Percentiles rank a stretch among this genome's conserved stretches.
phyloP scores from a whole-genome alignment of 805 yeast genomes.

The Ogataea zsoltii region DNA sequence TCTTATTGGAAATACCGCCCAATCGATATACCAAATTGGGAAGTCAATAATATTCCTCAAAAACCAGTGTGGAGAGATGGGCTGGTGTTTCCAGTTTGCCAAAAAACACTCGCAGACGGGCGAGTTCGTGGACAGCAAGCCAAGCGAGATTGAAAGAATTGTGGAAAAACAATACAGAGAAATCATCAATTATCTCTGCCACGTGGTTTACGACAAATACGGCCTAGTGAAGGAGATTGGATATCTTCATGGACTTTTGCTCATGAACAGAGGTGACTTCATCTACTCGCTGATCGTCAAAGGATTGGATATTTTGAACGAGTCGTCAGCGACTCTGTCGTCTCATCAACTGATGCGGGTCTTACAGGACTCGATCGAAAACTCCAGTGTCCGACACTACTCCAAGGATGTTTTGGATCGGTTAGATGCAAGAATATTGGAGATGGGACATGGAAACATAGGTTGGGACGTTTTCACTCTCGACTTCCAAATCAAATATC shows the following conservation, averaged over 20 bases:
- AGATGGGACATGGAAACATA: slow-evolving; percentile 63
- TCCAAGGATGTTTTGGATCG: slow-evolving; percentile 45
- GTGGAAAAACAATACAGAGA: slow-evolving; percentile 50
- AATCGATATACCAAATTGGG: slow-evolving; percentile 65
- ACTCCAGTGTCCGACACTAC: slow-evolving; percentile 49
- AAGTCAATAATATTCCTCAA: slow-evolving; percentile 66
- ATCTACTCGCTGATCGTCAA: slow-evolving; percentile 62
- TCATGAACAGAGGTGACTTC: slow-evolving; percentile 82
- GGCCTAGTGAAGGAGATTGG: slow-evolving; percentile 53
- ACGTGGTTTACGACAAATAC: slow-evolving; percentile 49
- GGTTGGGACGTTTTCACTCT: slow-evolving; percentile 95
- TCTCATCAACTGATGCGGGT: slow-evolving; percentile 66
- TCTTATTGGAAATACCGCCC: slow-evolving; percentile 40
- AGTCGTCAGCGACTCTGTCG: slow-evolving; percentile 63
- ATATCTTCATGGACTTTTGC: slow-evolving; percentile 62
- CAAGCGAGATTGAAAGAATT: slow-evolving; percentile 32
- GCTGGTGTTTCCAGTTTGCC: slow-evolving; percentile 46
- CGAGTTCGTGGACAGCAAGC: slow-evolving; percentile 37
- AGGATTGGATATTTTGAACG: slow-evolving; percentile 53
- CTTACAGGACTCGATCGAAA: slow-evolving; percentile 61
- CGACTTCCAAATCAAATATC: slow-evolving; percentile 61
- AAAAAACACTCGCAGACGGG: slow-evolving; percentile 19
- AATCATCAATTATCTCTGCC: slow-evolving; percentile 51
- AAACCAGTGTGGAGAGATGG: slow-evolving; percentile 62
- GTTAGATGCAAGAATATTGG: slow-evolving; percentile 81